Evolutionary conservation across 139 green algal genomes (phyloP).

Genomic region (Asterochloris erici): DNA sequence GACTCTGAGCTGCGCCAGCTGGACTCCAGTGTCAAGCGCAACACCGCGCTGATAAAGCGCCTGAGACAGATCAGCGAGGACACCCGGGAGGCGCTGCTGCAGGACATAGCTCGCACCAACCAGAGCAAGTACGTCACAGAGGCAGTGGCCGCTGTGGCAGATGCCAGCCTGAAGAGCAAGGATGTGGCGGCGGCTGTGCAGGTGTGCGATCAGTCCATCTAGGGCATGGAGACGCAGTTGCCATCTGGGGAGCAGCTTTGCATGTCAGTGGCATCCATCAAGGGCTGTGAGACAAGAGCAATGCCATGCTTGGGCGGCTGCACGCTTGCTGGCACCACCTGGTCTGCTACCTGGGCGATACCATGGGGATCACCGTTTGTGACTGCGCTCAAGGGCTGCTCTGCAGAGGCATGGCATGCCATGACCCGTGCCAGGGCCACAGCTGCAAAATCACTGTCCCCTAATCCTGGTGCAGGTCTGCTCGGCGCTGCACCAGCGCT

Average conservation of each 20-base stretch:
- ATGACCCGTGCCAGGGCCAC: too few species aligned
- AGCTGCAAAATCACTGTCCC: too few species aligned
- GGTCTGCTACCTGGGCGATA: too few species aligned
- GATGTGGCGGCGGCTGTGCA: constrained; percentile 80
- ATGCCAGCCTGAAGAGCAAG: constrained; percentile 73
- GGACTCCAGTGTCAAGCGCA: constrained; percentile 92
- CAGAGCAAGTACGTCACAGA: constrained; percentile 94
- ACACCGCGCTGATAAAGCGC: constrained; percentile 86
- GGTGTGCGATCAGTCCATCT: constrained; percentile 23
- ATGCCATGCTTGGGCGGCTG: not conserved
- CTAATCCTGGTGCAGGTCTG: constrained; percentile 46
- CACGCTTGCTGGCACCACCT: not conserved
- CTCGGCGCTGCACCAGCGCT: constrained; percentile 81
- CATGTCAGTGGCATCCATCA: too few species aligned
- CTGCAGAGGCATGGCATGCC: too few species aligned
- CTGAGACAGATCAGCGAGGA: constrained; percentile 71
- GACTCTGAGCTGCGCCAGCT: constrained; percentile 56
- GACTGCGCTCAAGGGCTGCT: too few species aligned
- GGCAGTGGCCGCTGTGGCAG: constrained; percentile 75
- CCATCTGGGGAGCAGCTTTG: not conserved
- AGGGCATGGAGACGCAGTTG: not conserved
- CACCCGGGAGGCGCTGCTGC: constrained; percentile 46
- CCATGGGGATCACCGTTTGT: too few species aligned
- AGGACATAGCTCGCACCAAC: constrained; percentile 79
- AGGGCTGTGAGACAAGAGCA: too few species aligned